Evolutionary conservation across 257 asterid species (phyloP).

Genomic region (Catharanthus roseus): DNA sequence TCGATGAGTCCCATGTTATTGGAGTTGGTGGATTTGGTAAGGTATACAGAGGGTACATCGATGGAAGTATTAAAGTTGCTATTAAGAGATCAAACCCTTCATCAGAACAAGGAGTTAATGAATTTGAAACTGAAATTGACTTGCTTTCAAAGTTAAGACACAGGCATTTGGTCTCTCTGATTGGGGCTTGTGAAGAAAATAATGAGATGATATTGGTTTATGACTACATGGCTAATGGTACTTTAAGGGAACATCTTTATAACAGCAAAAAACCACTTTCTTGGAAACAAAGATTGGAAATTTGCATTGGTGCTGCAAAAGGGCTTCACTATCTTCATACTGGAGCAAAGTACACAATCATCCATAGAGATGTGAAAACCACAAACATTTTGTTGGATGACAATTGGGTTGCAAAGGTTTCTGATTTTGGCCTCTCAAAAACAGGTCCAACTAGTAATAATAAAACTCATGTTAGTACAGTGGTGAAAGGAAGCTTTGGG

Average conservation of each 20-base stretch:
- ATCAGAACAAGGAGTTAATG: slow-evolving; percentile 65
- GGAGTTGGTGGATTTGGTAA: slow-evolving; percentile 92
- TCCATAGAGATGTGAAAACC: slow-evolving; percentile 75
- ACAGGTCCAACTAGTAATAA: slow-evolving; percentile 37
- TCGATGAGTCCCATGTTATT: slow-evolving; percentile 50
- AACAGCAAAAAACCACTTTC: slow-evolving; percentile 23
- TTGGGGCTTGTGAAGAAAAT: slow-evolving; percentile 75
- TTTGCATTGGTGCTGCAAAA: slow-evolving; percentile 68
- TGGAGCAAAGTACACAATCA: slow-evolving; percentile 65
- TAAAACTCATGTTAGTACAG: slow-evolving; percentile 65
- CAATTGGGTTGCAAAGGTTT: slow-evolving; percentile 70
- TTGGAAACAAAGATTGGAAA: slow-evolving; percentile 62
- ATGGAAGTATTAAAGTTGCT: slow-evolving; percentile 48
- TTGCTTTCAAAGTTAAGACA: slow-evolving; percentile 76
- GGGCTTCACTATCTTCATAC: slow-evolving; percentile 90
- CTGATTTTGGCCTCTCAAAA: slow-evolving; percentile 76
- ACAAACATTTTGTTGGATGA: slow-evolving; percentile 65
- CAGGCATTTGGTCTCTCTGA: slow-evolving; percentile 61
- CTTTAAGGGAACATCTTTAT: slow-evolving; percentile 68
- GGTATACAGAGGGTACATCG: slow-evolving; percentile 56
- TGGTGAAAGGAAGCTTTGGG: slow-evolving; percentile 78
- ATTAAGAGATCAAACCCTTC: slow-evolving; percentile 58
- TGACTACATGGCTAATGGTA: slow-evolving; percentile 81
- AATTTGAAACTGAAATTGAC: slow-evolving; percentile 69
- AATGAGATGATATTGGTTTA: slow-evolving; percentile 75